These are phyloP conservation scores for Tilletia caries DNA, from an alignment of 1,284 basidiomycete genomes.

Conservation along the genomic window DNA sequence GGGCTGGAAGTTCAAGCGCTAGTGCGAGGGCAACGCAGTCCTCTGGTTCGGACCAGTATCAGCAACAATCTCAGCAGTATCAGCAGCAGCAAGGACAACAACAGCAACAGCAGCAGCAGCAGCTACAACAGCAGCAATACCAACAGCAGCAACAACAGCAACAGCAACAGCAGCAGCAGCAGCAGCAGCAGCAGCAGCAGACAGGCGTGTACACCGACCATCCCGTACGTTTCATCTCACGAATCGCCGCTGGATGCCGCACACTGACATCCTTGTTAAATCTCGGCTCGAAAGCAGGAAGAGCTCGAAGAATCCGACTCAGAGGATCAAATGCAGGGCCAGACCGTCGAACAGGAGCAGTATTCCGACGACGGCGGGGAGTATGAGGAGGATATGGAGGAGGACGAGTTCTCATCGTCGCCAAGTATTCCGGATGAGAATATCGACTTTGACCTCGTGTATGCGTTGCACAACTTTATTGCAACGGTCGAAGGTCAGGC, in stretches of 20 bases:
- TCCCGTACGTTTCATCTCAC: neutral
- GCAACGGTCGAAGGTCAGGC: slow-evolving; percentile 53
- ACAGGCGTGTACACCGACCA: slow-evolving; percentile 30
- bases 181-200: slow-evolving; percentile 27
- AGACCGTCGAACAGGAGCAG: slow-evolving; percentile 14
- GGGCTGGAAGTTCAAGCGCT: slow-evolving; percentile 20
- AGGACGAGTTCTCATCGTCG: slow-evolving; percentile 51
- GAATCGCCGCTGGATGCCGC: too few species aligned
- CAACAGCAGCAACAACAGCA: neutral
- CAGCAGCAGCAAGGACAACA: slow-evolving; percentile 19
- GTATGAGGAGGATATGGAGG: slow-evolving; percentile 42
- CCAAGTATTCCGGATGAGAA: slow-evolving; percentile 54
- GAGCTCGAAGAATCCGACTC: slow-evolving; percentile 20
- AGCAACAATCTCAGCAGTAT: neutral
- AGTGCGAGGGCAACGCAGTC: slow-evolving; percentile 15
- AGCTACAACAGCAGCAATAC: slow-evolving; percentile 1
- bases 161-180: slow-evolving; percentile 12
- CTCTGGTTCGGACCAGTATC: slow-evolving; percentile 3
- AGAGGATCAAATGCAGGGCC: neutral
- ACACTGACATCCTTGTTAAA: neutral
- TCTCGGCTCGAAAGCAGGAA: neutral
- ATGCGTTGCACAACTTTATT: slow-evolving; percentile 52
- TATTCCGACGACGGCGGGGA: slow-evolving; percentile 45
- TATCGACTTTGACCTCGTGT: slow-evolving; percentile 54
- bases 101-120: slow-evolving; percentile 17